Evolutionary conservation across 108 stramenopile species (phyloP), one percentile per base, ranked within the genome.

Genomic region (Pseudonitzschia multiseries): DNA sequence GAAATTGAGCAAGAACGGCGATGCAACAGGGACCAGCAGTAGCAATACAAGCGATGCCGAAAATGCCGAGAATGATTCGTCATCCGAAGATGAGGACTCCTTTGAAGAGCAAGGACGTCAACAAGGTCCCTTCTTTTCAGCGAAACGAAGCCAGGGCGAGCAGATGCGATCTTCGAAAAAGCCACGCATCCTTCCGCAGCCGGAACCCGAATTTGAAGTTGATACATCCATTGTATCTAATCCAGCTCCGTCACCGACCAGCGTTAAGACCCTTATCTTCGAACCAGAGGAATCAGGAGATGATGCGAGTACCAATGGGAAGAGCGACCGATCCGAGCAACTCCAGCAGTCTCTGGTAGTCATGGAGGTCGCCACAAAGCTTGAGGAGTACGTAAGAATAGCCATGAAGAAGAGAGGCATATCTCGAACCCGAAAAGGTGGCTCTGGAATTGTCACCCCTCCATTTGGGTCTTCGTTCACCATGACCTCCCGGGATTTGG

Each of bases 381-480:
- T 89, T n/a, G 85, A 89, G 59, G 83, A 78, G 63, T 80, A 75
- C 72, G 83, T 78, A 17, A 79, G 65, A 57, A 78, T 83, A 57
- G 84, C 83, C 2, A 72, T 74, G 60, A 77, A 75, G 44, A 73
- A 69, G 52, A 59, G 53, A 24, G 77, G 84, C 27, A 43, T 62
- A 53, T 29, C 54, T 20, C 75, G 72, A 12, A 48, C 70, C 52
- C 80, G 78, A 42, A 51, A 67, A 10, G 76, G 68, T 15, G 31
- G 53, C n/a, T 36, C 76, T 18, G 83, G 87, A 1, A 69, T 87
- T 52, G 80, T 84, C 21, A 84, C 87, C 26, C 87, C 83, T 57
- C 87, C 87, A 0, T 79, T 72, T 66, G 81, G 83, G 50, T 71
- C 76, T 17, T 65, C 57, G 18, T 44, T 65, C 6, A 57, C 59